Evolutionary conservation across 345 rosid genomes (phyloP).

Genomic region (Lepidium sativum): DNA sequence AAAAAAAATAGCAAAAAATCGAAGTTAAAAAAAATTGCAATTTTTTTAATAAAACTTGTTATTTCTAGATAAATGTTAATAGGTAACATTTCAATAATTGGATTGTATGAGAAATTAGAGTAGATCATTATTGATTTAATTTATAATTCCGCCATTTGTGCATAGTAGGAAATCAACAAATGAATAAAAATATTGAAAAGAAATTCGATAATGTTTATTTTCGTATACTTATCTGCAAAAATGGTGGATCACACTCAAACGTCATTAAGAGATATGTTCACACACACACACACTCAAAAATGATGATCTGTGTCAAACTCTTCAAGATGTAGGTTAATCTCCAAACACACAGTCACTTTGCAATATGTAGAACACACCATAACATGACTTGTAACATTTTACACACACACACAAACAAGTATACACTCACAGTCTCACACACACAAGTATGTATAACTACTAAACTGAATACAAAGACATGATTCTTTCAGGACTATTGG

Average conservation of each 20-base stretch:
- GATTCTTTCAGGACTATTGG: not conserved
- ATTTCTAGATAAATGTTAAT: no score
- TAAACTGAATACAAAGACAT: not conserved
- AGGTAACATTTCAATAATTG: no score
- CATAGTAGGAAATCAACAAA: not conserved
- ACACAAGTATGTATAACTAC: not conserved
- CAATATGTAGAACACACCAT: not conserved
- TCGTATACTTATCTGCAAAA: constrained; percentile 2
- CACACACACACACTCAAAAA: not conserved
- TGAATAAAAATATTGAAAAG: not conserved
- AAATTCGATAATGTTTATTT: not conserved
- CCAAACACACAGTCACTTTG: not conserved
- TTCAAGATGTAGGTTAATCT: not conserved
- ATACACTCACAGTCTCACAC: not conserved
- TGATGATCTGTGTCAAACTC: not conserved
- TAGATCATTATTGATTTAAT: not conserved
- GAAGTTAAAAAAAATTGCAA: no score
- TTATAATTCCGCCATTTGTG: not conserved
- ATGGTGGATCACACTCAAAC: constrained; percentile 9
- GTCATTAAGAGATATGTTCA: constrained; percentile 1
- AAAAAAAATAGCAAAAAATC: no score
- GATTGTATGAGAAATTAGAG: no score
- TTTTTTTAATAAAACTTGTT: no score
- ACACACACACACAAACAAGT: not conserved
- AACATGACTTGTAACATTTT: not conserved